Evolutionary conservation across 371 early-diverging fungal genomes (phyloP).

Genomic region (Amoeboradix gromovi): DNA sequence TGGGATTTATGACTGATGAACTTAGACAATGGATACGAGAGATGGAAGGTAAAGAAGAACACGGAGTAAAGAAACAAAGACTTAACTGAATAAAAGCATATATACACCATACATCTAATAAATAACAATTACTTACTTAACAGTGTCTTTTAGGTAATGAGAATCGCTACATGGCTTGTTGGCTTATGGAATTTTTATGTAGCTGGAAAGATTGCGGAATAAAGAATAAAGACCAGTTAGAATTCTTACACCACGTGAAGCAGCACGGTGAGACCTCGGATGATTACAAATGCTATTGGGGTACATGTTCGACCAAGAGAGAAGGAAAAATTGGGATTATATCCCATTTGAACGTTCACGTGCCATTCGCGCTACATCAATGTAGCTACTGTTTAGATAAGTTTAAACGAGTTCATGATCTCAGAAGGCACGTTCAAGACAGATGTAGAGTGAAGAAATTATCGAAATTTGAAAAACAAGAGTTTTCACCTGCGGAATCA

Average conservation of each 20-base stretch:
- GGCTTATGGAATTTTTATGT: not conserved
- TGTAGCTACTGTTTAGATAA: not conserved
- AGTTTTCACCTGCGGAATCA: not conserved
- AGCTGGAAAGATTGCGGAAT: not conserved
- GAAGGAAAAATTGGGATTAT: not conserved
- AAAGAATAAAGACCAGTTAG: not conserved
- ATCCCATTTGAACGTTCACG: not conserved
- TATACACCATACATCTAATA: too few relatives aligned
- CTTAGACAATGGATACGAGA: not conserved
- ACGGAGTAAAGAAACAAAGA: too few relatives aligned
- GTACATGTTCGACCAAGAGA: not conserved
- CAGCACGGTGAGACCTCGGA: not conserved
- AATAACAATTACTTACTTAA: too few relatives aligned
- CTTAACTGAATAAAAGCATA: too few relatives aligned
- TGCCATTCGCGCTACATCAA: not conserved
- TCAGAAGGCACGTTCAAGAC: not conserved
- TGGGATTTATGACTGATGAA: constrained; percentile 46
- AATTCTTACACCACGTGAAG: not conserved
- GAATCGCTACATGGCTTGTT: too few relatives aligned
- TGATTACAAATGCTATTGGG: not conserved
- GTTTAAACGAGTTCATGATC: not conserved
- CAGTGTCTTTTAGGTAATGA: too few relatives aligned
- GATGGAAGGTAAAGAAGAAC: too few relatives aligned
- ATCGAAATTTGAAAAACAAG: not conserved
- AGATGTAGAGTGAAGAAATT: not conserved